These are phyloP conservation scores for Malassezia globosa DNA, from an alignment of 1,284 basidiomycete species.

Conservation along the genomic window DNA sequence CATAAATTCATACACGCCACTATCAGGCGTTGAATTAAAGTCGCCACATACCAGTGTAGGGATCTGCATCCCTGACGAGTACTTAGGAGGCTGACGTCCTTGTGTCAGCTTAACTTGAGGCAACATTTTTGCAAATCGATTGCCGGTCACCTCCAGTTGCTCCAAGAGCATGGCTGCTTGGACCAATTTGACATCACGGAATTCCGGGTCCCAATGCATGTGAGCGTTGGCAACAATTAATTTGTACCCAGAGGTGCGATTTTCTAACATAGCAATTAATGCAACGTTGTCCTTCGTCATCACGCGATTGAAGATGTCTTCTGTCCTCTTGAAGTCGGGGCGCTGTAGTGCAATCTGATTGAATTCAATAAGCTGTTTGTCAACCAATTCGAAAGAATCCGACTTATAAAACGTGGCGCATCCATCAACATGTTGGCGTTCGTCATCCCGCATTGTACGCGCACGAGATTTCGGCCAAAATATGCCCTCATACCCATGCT, in stretches of 20 bases:
- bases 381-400: constrained; percentile 74
- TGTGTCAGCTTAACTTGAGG: constrained; percentile 52
- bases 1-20: constrained; percentile 86
- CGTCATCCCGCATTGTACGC: constrained; percentile 80
- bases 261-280: constrained; percentile 75
- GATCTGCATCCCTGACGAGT: constrained; percentile 73
- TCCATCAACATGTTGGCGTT: constrained; percentile 81
- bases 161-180: constrained; percentile 85
- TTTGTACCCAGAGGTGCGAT: constrained; percentile 70
- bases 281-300: constrained; percentile 92
- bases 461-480: constrained; percentile 89
- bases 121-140: constrained; percentile 72
- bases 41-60: constrained; percentile 85
- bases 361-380: constrained; percentile 90
- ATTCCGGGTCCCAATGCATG: constrained; percentile 85
- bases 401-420: constrained; percentile 93
- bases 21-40: constrained; percentile 78
- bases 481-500: constrained; percentile 77
- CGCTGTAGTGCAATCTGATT: constrained; percentile 84
- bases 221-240: constrained; percentile 83
- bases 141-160: constrained; percentile 77
- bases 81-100: constrained; percentile 53
- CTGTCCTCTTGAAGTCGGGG: constrained; percentile 91
- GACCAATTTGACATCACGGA: constrained; percentile 92
- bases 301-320: constrained; percentile 99